Evolutionary conservation across 257 asterid genomes (phyloP), one percentile per base, ranked within the genome.

Genomic region (Rhazya stricta): DNA sequence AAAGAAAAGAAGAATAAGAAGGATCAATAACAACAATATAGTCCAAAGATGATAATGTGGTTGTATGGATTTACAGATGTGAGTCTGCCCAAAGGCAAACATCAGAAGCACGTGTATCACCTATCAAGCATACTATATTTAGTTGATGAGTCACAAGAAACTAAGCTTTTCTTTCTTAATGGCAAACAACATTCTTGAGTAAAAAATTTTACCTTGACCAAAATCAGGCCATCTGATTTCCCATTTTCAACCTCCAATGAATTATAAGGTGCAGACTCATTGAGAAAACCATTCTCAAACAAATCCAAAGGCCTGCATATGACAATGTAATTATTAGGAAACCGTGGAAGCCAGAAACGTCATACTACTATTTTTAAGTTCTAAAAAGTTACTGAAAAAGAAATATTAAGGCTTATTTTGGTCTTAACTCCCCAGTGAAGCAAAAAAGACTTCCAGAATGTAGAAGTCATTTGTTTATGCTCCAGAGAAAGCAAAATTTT

Each of bases 151-250:
- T 46, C 68, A 63, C 10, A 19, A 6, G n/a, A 19, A 32, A 42
- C 21, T 18, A 63, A 3, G 15, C 27, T 62, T 23, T 62, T 16
- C 43, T 65, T 15, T 48, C 46, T 54, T 9, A 37, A 75, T 8
- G 13, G 30, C 25, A 50, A 21, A 63, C 25, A 36, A 36, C 65
- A 48, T 4, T 9, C 68, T 27, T 5, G 10, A 27, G 46, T 12
- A 11, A 56, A 5, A n/a, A 36, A 27, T 12, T 21, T 53, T 76
- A 76, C 79, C 79, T 76, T 67, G 69, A 18, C 48, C 13, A 68
- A 39, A 32, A 18, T 67, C 11, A 11, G 36, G 74, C 61, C 21
- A 53, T 76, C 74, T 12, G 67, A 69, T 54, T 54, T 45, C 60
- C 37, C 58, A 12, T 23, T 67, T 25, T 53, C 69, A 54, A 57